A percentile compares a stretch with the other conserved stretches of the same genome.
Conservation (phyloP, 2,329 filamentous ascomycete genomes). For the Clonostachys rhizophaga region DNA sequence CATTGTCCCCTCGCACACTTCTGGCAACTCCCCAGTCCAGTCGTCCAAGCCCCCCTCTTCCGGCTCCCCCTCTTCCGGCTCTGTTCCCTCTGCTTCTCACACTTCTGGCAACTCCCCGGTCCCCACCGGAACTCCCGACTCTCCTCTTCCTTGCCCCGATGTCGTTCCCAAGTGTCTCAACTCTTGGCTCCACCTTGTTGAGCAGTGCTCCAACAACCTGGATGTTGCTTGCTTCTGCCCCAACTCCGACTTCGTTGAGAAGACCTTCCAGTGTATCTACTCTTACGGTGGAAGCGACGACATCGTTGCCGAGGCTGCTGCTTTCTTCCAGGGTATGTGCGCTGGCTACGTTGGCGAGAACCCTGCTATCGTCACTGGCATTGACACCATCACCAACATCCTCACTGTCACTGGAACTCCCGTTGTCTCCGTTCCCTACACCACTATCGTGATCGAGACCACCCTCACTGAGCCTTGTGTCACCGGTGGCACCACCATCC, state of each 20-base stretch:
- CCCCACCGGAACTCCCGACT: conserved; percentile 6
- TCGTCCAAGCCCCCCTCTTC: conserved; percentile 5
- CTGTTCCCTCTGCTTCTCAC: conserved; percentile 13
- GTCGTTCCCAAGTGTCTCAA: conserved; percentile 86
- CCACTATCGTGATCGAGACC: conserved; percentile 42
- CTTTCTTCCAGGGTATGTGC: conserved; percentile 90
- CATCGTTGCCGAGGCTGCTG: conserved; percentile 66
- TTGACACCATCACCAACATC: conserved; percentile 60
- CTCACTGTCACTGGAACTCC: conserved; percentile 49
- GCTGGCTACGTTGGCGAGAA: conserved; percentile 69
- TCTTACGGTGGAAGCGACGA: conserved; percentile 65
- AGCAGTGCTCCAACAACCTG: conserved; percentile 75
- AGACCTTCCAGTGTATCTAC: conserved; percentile 77
- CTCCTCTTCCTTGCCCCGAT: conserved; percentile 55
- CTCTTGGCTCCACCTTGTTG: conserved; percentile 73
- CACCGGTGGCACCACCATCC: conserved; percentile 40
- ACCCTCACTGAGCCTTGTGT: conserved; percentile 46
- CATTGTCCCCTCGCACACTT: conserved; percentile 21
- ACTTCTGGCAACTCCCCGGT: conserved; percentile 7
- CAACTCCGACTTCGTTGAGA: conserved; percentile 67
- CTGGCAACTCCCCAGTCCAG: conserved; percentile 7
- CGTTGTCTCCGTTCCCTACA: conserved; percentile 44
- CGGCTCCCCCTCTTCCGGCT: conserved; percentile 1
- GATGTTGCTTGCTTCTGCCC: conserved; percentile 86
- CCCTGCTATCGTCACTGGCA: conserved; percentile 78